These are phyloP conservation scores for Rasamsonia emersonii DNA, from an alignment of 2,329 filamentous ascomycete species.

Conservation along the genomic window DNA sequence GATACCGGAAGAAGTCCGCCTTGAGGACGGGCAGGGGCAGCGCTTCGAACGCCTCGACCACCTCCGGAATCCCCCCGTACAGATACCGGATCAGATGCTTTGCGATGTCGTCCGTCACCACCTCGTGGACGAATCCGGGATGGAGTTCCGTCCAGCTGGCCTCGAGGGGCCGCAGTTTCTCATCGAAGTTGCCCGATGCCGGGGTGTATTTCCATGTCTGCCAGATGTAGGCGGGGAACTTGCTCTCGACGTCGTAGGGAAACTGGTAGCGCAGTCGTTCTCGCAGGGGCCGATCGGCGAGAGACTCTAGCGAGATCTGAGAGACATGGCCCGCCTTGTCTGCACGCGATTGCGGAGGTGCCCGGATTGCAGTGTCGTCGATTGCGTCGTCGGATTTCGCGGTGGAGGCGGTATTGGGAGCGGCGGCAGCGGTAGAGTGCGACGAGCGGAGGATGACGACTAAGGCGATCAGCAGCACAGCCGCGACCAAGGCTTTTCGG, in stretches of 20 bases:
- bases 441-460: conserved; percentile 61
- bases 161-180: conserved; percentile 70
- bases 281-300: conserved; percentile 63
- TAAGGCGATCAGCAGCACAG: conserved; percentile 59
- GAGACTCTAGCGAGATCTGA: conserved; percentile 60
- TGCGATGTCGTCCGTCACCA: conserved; percentile 86
- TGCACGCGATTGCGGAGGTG: conserved; percentile 9
- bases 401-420: no score
- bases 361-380: conserved; percentile 2
- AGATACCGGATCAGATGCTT: conserved; percentile 73
- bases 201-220: conserved; percentile 95
- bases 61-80: conserved; percentile 73
- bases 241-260: conserved; percentile 77
- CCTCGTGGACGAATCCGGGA: conserved; percentile 89
- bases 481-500: conserved; percentile 63
- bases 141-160: conserved; percentile 83
- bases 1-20: conserved; percentile 69
- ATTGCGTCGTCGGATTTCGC: no score
- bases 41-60: conserved; percentile 66
- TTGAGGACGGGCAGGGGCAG: conserved; percentile 68
- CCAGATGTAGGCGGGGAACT: conserved; percentile 98
- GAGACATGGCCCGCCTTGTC: conserved; percentile 35
- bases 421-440: no score
- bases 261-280: conserved; percentile 85
- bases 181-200: conserved; percentile 63